Evolutionary conservation across 495 filamentous ascomycete species (phyloP).

Genomic region (Choiromyces venosus): DNA sequence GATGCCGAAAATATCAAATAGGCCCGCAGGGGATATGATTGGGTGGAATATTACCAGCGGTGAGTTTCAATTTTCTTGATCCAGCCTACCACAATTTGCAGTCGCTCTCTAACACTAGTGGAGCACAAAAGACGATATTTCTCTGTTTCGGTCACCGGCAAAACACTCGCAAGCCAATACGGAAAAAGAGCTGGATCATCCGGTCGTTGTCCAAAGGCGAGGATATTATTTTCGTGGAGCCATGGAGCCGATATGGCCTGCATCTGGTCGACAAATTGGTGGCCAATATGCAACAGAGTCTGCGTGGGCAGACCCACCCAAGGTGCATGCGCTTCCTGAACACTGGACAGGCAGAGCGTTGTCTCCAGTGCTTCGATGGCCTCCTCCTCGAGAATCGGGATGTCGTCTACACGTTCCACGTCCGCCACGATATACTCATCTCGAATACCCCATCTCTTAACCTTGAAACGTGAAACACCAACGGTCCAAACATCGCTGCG

Average conservation of each 20-base stretch:
- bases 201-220: conserved; percentile 71
- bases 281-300: conserved; percentile 58
- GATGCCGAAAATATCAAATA: conserved; percentile 14
- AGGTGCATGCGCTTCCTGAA: conserved; percentile 45
- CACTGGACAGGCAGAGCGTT: conserved; percentile 18
- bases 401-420: conserved; percentile 69
- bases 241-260: conserved; percentile 61
- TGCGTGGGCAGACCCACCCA: conserved; percentile 57
- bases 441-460: conserved; percentile 55
- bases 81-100: conserved; percentile 75
- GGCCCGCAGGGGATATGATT: conserved; percentile 10
- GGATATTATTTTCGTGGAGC: conserved; percentile 62
- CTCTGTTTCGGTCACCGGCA: conserved; percentile 69
- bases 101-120: conserved; percentile 67
- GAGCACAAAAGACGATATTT: conserved; percentile 69
- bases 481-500: conserved; percentile 71
- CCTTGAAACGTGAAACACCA: conserved; percentile 68
- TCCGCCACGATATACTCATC: conserved; percentile 75
- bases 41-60: conserved; percentile 57
- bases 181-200: conserved; percentile 71
- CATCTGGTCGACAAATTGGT: conserved; percentile 63
- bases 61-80: conserved; percentile 64
- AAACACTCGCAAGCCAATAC: conserved; percentile 82
- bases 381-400: conserved; percentile 76
- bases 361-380: conserved; percentile 43